Percentiles rank a stretch among this genome's conserved stretches.
phyloP scores from a whole-genome alignment of 805 yeast genomes.

The Debaryomyces maramus region DNA sequence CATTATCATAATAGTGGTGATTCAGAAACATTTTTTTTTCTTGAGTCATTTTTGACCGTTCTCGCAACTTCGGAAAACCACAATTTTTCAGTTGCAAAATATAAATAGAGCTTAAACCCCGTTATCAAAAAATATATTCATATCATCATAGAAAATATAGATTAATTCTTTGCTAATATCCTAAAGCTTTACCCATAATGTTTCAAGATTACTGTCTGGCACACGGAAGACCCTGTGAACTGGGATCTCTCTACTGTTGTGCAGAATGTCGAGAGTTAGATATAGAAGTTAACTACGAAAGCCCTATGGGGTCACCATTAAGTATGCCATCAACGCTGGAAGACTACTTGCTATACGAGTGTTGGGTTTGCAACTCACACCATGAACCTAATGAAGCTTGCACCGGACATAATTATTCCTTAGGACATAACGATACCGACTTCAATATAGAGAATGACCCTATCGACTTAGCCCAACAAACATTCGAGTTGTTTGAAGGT shows the following conservation, averaged over 20 bases:
- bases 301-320: background rate
- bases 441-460: background rate
- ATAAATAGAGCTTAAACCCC: conserved; percentile 1
- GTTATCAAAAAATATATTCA: background rate
- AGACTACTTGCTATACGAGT: conserved; percentile 15
- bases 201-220: conserved; percentile 20
- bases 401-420: conserved; percentile 1
- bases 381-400: conserved; percentile 8
- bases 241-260: conserved; percentile 21
- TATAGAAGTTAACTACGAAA: conserved; percentile 1
- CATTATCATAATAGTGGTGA: conserved; percentile 4
- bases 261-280: conserved; percentile 20
- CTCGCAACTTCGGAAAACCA: conserved; percentile 1
- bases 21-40: background rate
- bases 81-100: conserved; percentile 4
- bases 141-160: background rate
- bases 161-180: too few species aligned
- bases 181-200: too few species aligned
- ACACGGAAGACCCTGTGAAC: conserved; percentile 20
- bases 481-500: background rate
- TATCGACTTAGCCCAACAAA: background rate
- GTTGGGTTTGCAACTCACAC: conserved; percentile 16
- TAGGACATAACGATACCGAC: background rate
- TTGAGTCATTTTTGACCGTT: conserved; percentile 4
- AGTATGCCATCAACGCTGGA: background rate